Base-by-base conservation (phyloP, 768 basidiomycete genomes). In the Hypholoma sublateritium region DNA sequence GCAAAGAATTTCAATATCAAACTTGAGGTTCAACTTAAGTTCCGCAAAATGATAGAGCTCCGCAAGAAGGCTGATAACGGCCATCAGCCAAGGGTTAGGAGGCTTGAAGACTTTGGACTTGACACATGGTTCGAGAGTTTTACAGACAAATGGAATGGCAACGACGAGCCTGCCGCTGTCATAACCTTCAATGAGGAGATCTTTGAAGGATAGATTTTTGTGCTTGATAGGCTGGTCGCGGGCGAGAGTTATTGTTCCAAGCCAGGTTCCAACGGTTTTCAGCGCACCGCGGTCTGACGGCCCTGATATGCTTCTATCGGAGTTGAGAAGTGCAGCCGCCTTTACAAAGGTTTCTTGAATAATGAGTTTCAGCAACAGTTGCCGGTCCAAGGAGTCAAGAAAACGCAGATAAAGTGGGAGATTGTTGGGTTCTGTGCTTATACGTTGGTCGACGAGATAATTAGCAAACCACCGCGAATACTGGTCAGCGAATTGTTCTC, bases 31-130 rank as follows among this genome's bases (percentile, higher is more conserved):
- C 54, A 98, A 78, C 74, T 96, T 96, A 59, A 98, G 80, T 64
- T 98, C 95, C 4, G 94, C 96, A 65, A 89, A 95, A 69, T 95
- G 92, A 71, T 99, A 98, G n/a, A 99, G 82, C 70, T 99, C 97
- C 43, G 87, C 91, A 44, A 98, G 83, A 42, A 98, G 79, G 62
- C 89, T 86, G 65, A 98, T 79, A 60, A 99, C 91, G 0, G 91
- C 95, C 89, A 98, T 95, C 49, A 99, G 74, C 97, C 97, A 99
- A 1, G 97, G 97, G 70, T 98, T 99, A 22, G 97, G 97, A 17
- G 94, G 90, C 66, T 83, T 89, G 84, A 99, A 99, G 24, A 98
- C 91, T 61, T 80, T 88, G 32, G 96, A 98, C 67, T 88, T 87
- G 47, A 87, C 82, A 59, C 93, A 94, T 45, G 91, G 91, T 69